Evolutionary conservation across 495 filamentous ascomycete genomes (phyloP).

Genomic region (Tuber melanosporum): DNA sequence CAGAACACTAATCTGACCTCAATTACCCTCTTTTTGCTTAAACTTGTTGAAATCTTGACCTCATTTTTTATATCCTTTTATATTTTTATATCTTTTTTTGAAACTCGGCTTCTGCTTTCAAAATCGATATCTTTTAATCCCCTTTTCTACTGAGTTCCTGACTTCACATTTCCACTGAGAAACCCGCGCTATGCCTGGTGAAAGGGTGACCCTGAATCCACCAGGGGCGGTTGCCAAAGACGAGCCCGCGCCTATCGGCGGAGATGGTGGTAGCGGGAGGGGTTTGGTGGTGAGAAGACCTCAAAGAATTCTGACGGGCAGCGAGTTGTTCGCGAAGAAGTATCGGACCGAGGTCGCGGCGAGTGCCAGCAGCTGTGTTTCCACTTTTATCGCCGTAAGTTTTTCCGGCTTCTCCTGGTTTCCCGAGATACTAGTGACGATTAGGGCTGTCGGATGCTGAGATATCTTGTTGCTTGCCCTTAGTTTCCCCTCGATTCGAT

Average conservation of each 20-base stretch:
- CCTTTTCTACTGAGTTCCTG: background rate
- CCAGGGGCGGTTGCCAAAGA: conserved; percentile 16
- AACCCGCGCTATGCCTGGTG: conserved; percentile 4
- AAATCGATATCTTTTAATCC: background rate
- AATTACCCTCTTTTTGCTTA: conserved; percentile 6
- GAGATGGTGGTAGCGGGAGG: conserved; percentile 4
- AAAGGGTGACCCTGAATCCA: conserved; percentile 2
- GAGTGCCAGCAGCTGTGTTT: conserved; percentile 63
- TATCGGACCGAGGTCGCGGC: conserved; percentile 77
- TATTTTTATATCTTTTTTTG: conserved; percentile 1
- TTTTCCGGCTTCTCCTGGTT: background rate
- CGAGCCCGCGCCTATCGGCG: conserved; percentile 7
- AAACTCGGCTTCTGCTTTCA: background rate
- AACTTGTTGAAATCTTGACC: conserved; percentile 5
- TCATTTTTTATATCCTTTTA: background rate
- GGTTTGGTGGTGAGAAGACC: conserved; percentile 11
- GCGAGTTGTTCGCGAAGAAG: conserved; percentile 57
- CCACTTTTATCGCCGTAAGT: conserved; percentile 60
- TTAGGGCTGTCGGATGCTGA: background rate
- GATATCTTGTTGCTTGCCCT: conserved; percentile 3
- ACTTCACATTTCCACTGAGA: background rate
- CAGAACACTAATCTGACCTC: conserved; percentile 14
- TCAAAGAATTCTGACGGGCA: conserved; percentile 27
- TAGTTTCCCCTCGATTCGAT: conserved; percentile 77
- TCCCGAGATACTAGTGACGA: background rate